A percentile compares a stretch with the other conserved stretches of the same genome.
Evolutionary conservation across 2,329 filamentous ascomycete species (phyloP).

Genomic region (Harringtonia aguacate): DNA sequence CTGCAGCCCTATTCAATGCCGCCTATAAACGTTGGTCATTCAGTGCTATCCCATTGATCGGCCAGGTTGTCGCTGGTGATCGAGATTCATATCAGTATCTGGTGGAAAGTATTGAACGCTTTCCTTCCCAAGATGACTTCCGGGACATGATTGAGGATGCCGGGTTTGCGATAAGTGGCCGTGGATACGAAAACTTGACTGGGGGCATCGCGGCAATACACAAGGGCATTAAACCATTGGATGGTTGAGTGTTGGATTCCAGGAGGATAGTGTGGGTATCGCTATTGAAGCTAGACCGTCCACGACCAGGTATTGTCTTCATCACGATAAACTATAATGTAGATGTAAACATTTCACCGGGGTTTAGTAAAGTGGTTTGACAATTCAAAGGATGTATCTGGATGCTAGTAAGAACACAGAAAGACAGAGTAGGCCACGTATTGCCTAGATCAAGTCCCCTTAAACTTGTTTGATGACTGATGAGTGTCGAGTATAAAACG

Average conservation of each 20-base stretch:
- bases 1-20: conserved; percentile 65
- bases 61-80: conserved; percentile 88
- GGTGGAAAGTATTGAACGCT: conserved; percentile 92
- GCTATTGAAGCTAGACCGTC: no score
- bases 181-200: conserved; percentile 83
- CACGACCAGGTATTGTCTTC: no score
- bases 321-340: no score
- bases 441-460: no score
- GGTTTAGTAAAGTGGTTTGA: no score
- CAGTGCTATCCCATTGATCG: conserved; percentile 84
- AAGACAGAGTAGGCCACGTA: no score
- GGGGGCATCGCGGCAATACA: conserved; percentile 92
- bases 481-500: no score
- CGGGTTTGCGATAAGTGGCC: conserved; percentile 73
- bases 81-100: conserved; percentile 96
- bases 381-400: no score
- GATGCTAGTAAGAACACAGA: no score
- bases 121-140: conserved; percentile 80
- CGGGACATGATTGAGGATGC: conserved; percentile 71
- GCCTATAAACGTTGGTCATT: conserved; percentile 97
- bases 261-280: no score
- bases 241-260: conserved; percentile 1
- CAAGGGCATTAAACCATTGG: conserved; percentile 77
- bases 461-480: no score
- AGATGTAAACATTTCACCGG: no score